Evolutionary conservation across 495 filamentous ascomycete species (phyloP).

Genomic region (Aspergillus kassunensis): DNA sequence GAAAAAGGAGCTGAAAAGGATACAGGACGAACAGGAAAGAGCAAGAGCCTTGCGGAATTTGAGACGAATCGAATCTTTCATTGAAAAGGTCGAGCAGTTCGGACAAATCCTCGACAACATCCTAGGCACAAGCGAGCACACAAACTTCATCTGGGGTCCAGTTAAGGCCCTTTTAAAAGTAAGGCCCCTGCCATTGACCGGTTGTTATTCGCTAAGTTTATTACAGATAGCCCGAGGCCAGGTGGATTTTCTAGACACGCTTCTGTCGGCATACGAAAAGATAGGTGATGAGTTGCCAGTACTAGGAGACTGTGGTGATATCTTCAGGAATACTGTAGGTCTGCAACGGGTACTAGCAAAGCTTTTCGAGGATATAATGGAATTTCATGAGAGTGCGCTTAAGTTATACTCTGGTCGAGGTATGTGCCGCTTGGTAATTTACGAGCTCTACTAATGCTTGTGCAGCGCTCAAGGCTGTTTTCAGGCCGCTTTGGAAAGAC

Average conservation of each 20-base stretch:
- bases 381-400: conserved; percentile 1
- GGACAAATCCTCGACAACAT: not conserved
- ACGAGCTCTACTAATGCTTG: not conserved
- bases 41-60: not conserved
- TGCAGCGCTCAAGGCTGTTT: not conserved
- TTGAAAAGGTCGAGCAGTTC: not conserved
- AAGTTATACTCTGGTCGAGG: conserved; percentile 1
- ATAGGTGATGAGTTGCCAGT: not conserved
- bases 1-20: not conserved
- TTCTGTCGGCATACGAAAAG: conserved; percentile 4
- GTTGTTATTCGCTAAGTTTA: not conserved
- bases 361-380: not conserved
- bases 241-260: not conserved
- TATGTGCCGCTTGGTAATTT: not conserved
- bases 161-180: not conserved
- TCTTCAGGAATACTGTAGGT: not conserved
- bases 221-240: not conserved
- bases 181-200: not conserved
- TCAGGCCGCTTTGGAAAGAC: conserved; percentile 6
- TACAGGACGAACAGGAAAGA: not conserved
- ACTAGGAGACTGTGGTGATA: not conserved
- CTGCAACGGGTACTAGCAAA: not conserved
- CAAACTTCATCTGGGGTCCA: conserved; percentile 1
- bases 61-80: not conserved
- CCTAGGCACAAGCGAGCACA: not conserved